Conservation (phyloP, 805 yeast genomes). For the Suhomyces prunicola region DNA sequence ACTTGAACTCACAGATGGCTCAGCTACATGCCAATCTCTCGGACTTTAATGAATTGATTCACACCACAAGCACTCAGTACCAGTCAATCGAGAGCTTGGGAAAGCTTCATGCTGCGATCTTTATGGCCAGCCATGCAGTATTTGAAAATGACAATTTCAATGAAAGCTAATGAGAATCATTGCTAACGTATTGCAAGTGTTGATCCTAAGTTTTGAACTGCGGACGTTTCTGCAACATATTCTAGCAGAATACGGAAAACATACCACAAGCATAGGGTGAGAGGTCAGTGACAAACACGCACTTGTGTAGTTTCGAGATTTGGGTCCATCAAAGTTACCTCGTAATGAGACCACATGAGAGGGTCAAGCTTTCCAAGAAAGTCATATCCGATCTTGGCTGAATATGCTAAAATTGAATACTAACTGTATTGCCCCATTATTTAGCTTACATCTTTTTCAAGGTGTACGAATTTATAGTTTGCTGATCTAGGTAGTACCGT, state of each 20-base stretch:
- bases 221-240: background rate
- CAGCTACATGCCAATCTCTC: constrained; percentile 54
- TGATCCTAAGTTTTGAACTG: background rate
- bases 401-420: too few relatives aligned
- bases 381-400: background rate
- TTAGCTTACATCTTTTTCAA: too few relatives aligned
- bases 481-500: background rate
- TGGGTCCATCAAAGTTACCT: background rate
- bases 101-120: constrained; percentile 52
- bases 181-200: background rate
- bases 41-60: constrained; percentile 50
- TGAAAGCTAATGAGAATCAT: background rate
- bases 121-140: constrained; percentile 43
- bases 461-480: background rate
- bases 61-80: constrained; percentile 51
- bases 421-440: background rate
- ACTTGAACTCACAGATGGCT: constrained; percentile 50
- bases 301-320: background rate
- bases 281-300: background rate
- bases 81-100: constrained; percentile 52
- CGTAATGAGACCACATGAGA: background rate
- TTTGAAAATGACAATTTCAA: constrained; percentile 35
- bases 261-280: background rate
- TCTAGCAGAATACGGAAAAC: background rate
- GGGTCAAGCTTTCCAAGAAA: background rate